Evolutionary conservation across 331 rosid genomes (phyloP).

Genomic region (Spiraea crenata): DNA sequence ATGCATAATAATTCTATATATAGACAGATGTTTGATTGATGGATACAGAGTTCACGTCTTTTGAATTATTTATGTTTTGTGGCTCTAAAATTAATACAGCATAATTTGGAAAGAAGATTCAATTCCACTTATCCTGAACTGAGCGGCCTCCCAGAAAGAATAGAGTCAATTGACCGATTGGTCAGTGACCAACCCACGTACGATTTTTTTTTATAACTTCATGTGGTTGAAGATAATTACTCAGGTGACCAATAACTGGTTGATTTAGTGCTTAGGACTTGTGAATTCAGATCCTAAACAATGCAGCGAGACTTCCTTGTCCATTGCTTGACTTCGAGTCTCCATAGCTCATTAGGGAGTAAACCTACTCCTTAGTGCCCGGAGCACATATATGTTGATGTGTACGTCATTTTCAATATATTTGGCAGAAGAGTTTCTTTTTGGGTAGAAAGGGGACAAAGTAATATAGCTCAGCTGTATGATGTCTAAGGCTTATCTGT

Average conservation of each 20-base stretch:
- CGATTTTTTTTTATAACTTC: neutral
- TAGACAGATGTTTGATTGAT: slow-evolving; percentile 2
- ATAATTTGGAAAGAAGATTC: neutral
- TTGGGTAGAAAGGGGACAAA: slow-evolving; percentile 29
- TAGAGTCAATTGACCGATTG: slow-evolving; percentile 3
- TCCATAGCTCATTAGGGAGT: too few species aligned
- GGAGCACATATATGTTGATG: neutral
- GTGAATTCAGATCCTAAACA: too few species aligned
- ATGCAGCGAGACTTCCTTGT: too few species aligned
- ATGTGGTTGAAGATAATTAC: too few species aligned
- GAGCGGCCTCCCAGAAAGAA: neutral
- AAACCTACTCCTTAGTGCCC: too few species aligned
- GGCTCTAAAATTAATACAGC: neutral
- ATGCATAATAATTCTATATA: slow-evolving; percentile 4
- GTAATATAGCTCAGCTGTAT: slow-evolving; percentile 41
- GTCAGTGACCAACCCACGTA: neutral
- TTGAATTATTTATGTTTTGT: neutral
- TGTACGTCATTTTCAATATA: neutral
- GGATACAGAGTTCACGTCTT: slow-evolving; percentile 18
- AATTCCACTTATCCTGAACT: neutral
- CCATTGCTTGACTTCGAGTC: too few species aligned
- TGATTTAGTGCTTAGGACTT: too few species aligned
- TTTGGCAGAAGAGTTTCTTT: neutral
- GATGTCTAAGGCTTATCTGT: slow-evolving; percentile 20
- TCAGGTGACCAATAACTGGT: too few species aligned